Evolutionary conservation across 2,329 filamentous ascomycete species (phyloP).

Genomic region (Alternaria viburni): DNA sequence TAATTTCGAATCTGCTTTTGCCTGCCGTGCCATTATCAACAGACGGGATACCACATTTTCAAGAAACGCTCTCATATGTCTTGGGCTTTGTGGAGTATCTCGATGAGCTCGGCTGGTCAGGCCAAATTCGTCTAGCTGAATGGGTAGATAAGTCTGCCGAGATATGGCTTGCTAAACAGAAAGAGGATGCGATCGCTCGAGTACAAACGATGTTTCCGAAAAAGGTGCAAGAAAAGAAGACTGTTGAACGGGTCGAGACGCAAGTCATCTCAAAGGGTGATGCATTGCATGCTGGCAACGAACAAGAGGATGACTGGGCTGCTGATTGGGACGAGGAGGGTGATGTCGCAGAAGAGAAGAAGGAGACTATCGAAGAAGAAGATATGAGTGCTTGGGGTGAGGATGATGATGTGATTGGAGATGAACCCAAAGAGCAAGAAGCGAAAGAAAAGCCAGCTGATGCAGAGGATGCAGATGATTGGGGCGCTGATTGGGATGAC

Average conservation of each 20-base stretch:
- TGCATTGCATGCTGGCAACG: constrained; percentile 64
- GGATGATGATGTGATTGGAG: constrained; percentile 42
- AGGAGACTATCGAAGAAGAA: constrained; percentile 51
- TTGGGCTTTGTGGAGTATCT: constrained; percentile 69
- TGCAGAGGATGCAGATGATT: constrained; percentile 66
- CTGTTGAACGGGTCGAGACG: constrained; percentile 84
- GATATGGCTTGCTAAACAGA: constrained; percentile 84
- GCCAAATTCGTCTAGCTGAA: constrained; percentile 67
- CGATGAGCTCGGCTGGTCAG: constrained; percentile 67
- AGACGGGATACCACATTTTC: constrained; percentile 72
- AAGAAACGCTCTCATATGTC: constrained; percentile 70
- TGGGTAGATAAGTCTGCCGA: constrained; percentile 83
- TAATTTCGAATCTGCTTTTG: constrained; percentile 78
- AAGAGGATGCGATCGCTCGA: constrained; percentile 77
- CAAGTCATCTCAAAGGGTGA: constrained; percentile 76
- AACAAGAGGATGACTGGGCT: constrained; percentile 71
- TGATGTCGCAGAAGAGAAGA: constrained; percentile 8
- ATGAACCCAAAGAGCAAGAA: constrained; percentile 27
- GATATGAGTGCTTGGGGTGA: constrained; percentile 59
- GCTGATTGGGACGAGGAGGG: constrained; percentile 76
- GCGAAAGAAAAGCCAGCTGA: constrained; percentile 45
- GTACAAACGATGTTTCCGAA: constrained; percentile 72
- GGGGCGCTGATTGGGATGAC: constrained; percentile 77
- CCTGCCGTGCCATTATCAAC: constrained; percentile 77
- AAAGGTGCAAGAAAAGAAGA: constrained; percentile 70